phyloP scores from a whole-genome alignment of 495 filamentous ascomycete genomes.

The Massariosphaeria phaeospora region DNA sequence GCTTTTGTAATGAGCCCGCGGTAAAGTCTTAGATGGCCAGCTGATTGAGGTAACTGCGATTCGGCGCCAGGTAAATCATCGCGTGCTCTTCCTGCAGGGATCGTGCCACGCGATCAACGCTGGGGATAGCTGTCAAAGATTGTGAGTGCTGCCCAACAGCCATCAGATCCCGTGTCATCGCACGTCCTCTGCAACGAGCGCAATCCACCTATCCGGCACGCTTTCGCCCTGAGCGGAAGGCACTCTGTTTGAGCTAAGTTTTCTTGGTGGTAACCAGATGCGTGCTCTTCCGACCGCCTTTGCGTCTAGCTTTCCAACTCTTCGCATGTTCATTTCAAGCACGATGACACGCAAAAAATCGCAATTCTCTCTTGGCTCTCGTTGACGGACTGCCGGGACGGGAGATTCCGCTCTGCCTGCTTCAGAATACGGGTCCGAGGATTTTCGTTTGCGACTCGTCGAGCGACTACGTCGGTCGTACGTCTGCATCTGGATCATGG shows the following conservation, averaged over 20 bases:
- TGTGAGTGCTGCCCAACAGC: not conserved
- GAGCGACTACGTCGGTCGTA: slow-evolving; percentile 34
- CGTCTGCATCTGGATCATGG: slow-evolving; percentile 42
- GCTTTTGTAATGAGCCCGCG: too few species aligned
- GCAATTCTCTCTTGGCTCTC: slow-evolving; percentile 87
- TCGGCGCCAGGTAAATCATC: too few species aligned
- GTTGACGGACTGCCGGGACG: slow-evolving; percentile 58
- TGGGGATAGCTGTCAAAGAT: not conserved
- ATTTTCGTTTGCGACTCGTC: slow-evolving; percentile 10
- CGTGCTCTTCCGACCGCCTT: slow-evolving; percentile 75
- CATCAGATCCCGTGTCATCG: not conserved
- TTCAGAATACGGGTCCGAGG: slow-evolving; percentile 34
- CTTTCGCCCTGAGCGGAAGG: slow-evolving; percentile 7
- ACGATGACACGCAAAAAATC: slow-evolving; percentile 93
- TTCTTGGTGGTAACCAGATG: slow-evolving; percentile 83
- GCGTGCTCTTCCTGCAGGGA: too few species aligned
- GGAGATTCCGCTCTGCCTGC: slow-evolving; percentile 28
- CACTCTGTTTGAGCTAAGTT: slow-evolving; percentile 6
- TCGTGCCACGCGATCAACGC: too few species aligned
- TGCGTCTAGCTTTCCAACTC: slow-evolving; percentile 82
- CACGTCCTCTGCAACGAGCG: slow-evolving; percentile 1
- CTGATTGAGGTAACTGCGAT: too few species aligned
- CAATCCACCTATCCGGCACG: slow-evolving; percentile 29
- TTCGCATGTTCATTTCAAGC: slow-evolving; percentile 95
- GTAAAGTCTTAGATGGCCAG: too few species aligned